phyloP scores from a whole-genome alignment of 176 grass and related monocot species.

The Juncus inflexus region DNA sequence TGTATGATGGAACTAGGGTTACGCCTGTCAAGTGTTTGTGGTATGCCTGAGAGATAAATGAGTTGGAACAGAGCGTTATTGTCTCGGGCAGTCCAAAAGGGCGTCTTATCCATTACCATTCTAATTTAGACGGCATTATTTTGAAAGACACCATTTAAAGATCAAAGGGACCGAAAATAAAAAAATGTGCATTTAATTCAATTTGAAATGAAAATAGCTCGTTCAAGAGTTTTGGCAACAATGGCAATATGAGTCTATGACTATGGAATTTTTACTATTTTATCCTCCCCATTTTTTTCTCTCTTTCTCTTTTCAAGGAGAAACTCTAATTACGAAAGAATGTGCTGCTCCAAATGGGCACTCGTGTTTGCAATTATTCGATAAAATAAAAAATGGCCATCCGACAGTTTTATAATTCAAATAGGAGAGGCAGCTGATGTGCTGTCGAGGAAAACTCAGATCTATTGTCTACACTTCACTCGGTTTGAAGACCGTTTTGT shows the following conservation, averaged over 20 bases:
- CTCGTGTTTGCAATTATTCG: constrained; percentile 68
- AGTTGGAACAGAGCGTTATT: constrained; percentile 62
- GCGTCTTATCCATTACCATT: constrained; percentile 89
- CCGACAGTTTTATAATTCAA: constrained; percentile 75
- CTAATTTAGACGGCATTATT: constrained; percentile 48
- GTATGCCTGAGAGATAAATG: constrained; percentile 42
- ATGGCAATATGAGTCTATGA: constrained; percentile 97
- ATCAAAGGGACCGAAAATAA: constrained; percentile 7
- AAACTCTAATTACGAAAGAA: constrained; percentile 30
- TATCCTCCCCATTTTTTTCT: constrained; percentile 78
- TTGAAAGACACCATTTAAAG: constrained; percentile 38
- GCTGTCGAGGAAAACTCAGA: constrained; percentile 68
- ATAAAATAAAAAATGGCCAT: constrained; percentile 33
- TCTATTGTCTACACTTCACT: constrained; percentile 77
- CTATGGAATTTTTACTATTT: constrained; percentile 69
- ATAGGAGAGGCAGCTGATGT: constrained; percentile 77
- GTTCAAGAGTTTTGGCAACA: constrained; percentile 77
- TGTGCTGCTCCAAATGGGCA: constrained; percentile 40
- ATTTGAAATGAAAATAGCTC: neutral
- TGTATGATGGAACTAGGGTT: constrained; percentile 87
- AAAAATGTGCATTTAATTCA: neutral
- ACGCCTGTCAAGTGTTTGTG: constrained; percentile 56
- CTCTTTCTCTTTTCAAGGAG: constrained; percentile 20
- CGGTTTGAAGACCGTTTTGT: constrained; percentile 49
- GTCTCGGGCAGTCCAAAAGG: constrained; percentile 65